These are phyloP conservation scores for Kalmusia sp. DNA, from an alignment of 2,329 filamentous ascomycete species.

Conservation along the genomic window DNA sequence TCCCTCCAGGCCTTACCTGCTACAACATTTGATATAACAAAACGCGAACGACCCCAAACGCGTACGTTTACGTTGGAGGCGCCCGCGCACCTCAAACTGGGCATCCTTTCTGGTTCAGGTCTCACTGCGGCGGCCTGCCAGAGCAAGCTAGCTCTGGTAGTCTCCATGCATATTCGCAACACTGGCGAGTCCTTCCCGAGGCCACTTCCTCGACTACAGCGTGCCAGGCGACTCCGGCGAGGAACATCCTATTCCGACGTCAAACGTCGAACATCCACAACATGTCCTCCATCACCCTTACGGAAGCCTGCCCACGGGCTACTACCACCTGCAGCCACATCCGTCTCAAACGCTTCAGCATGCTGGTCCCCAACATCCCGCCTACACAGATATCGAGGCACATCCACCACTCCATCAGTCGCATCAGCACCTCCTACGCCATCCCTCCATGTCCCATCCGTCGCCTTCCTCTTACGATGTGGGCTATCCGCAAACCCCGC, in stretches of 20 bases:
- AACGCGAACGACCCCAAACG: slow-evolving; percentile 48
- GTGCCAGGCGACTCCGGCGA: slow-evolving; percentile 53
- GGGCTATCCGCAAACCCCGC: slow-evolving; percentile 40
- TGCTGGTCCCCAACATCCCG: slow-evolving; percentile 44
- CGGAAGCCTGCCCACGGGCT: slow-evolving; percentile 42
- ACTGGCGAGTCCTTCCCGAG: slow-evolving; percentile 57
- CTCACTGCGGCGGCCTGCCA: slow-evolving; percentile 55
- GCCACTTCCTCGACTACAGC: slow-evolving; percentile 56
- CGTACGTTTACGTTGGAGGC: slow-evolving; percentile 50
- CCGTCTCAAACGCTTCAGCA: slow-evolving; percentile 47
- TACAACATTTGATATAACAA: slow-evolving; percentile 51
- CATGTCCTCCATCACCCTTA: slow-evolving; percentile 49
- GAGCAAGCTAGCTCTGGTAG: slow-evolving; percentile 59
- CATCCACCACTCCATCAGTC: slow-evolving; percentile 45
- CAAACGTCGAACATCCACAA: slow-evolving; percentile 50
- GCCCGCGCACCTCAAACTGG: slow-evolving; percentile 43
- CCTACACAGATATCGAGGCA: slow-evolving; percentile 49
- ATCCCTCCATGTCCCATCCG: slow-evolving; percentile 46
- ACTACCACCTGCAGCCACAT: slow-evolving; percentile 47
- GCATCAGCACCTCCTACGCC: slow-evolving; percentile 38
- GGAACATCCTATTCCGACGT: slow-evolving; percentile 48
- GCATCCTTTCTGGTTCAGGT: slow-evolving; percentile 51
- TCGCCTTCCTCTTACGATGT: slow-evolving; percentile 47
- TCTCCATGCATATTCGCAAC: slow-evolving; percentile 59
- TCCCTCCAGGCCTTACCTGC: slow-evolving; percentile 43